Evolutionary conservation across 1,139 yeast species (phyloP).

Genomic region (Candida frijolesensis): DNA sequence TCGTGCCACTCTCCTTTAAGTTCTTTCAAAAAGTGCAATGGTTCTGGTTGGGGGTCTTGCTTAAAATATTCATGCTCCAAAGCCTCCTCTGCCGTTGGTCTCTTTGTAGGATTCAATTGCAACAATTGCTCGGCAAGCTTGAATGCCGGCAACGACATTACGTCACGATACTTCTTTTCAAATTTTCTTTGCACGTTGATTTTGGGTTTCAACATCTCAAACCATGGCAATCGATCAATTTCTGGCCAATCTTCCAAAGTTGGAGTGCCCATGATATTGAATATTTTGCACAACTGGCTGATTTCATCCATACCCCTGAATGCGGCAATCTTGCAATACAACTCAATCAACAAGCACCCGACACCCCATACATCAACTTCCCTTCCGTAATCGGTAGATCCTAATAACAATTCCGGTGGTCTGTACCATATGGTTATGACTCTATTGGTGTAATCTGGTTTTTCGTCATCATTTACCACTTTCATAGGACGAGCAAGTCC

Average conservation of each 20-base stretch:
- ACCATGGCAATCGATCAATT: constrained; percentile 84
- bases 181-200: constrained; percentile 51
- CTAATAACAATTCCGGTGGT: constrained; percentile 90
- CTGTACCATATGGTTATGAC: constrained; percentile 97
- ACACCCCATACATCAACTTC: constrained; percentile 98
- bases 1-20: constrained; percentile 93
- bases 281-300: constrained; percentile 76
- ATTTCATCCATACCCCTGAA: constrained; percentile 91
- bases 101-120: constrained; percentile 63
- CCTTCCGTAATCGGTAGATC: constrained; percentile 86
- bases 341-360: constrained; percentile 85
- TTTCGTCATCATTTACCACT: constrained; percentile 49
- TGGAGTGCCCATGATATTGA: constrained; percentile 88
- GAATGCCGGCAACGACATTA: constrained; percentile 58
- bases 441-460: constrained; percentile 84
- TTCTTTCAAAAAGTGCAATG: constrained; percentile 54
- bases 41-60: constrained; percentile 66
- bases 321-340: constrained; percentile 72
- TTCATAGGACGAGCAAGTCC: constrained; percentile 88
- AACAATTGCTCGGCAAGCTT: constrained; percentile 67
- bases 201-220: constrained; percentile 74
- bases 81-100: constrained; percentile 87
- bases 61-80: constrained; percentile 77
- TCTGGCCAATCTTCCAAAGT: constrained; percentile 75
- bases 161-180: constrained; percentile 42